Conservation (phyloP, 495 filamentous ascomycete species). For the Hypoxylon lenormandii region DNA sequence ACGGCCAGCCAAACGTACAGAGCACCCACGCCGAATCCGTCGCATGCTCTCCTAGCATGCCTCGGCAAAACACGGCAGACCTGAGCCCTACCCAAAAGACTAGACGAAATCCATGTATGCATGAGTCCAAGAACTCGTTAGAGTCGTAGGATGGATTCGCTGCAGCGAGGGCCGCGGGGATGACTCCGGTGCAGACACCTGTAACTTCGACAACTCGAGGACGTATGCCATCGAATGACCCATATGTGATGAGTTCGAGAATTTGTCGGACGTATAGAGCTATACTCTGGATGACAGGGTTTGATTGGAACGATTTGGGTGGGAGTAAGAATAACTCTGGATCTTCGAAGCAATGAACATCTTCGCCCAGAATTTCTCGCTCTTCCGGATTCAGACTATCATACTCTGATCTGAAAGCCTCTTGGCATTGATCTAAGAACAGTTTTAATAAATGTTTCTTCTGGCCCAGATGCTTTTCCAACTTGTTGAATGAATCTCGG, state of each 20-base stretch:
- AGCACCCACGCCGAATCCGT: slow-evolving; percentile 6
- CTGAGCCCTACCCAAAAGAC: slow-evolving; percentile 28
- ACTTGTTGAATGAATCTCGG: background rate
- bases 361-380: slow-evolving; percentile 8
- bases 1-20: slow-evolving; percentile 10
- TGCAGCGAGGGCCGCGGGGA: slow-evolving; percentile 18
- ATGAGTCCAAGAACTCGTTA: slow-evolving; percentile 13
- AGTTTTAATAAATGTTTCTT: background rate
- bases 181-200: slow-evolving; percentile 28
- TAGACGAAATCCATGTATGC: slow-evolving; percentile 18
- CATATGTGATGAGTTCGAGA: slow-evolving; percentile 21
- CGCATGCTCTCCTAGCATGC: background rate
- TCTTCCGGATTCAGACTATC: background rate
- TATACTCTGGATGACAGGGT: slow-evolving; percentile 25
- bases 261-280: slow-evolving; percentile 27
- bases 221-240: background rate
- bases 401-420: slow-evolving; percentile 1
- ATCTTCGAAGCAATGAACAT: slow-evolving; percentile 8
- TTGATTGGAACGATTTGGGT: slow-evolving; percentile 8
- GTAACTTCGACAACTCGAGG: slow-evolving; percentile 18
- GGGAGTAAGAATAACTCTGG: slow-evolving; percentile 17
- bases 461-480: slow-evolving; percentile 10
- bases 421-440: slow-evolving; percentile 2
- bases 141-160: slow-evolving; percentile 20
- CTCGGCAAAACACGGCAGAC: slow-evolving; percentile 10